Evolutionary conservation across 1,139 yeast genomes (phyloP).

Genomic region (Candida albicans): DNA sequence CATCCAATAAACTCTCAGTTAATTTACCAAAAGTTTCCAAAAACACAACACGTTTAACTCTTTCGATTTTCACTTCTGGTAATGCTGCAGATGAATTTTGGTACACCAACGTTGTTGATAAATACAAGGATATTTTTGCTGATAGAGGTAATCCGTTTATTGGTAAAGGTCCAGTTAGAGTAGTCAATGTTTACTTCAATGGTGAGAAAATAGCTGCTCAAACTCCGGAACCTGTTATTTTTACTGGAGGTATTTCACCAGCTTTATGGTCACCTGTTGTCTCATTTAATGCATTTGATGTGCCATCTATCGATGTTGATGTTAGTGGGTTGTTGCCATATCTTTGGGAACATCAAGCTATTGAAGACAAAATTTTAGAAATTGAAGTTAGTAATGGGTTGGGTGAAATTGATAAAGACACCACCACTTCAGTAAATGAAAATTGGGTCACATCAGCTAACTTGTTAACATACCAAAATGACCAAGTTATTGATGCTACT

Average conservation of each 20-base stretch:
- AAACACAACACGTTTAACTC: slow-evolving; percentile 57
- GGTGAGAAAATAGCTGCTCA: slow-evolving; percentile 49
- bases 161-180: slow-evolving; percentile 67
- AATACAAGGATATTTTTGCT: slow-evolving; percentile 37
- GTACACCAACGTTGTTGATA: slow-evolving; percentile 66
- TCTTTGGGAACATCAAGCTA: slow-evolving; percentile 47
- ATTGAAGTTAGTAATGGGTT: slow-evolving; percentile 61
- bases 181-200: slow-evolving; percentile 51
- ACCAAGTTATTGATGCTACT: slow-evolving; percentile 31
- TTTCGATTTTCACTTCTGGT: slow-evolving; percentile 70
- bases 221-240: slow-evolving; percentile 63
- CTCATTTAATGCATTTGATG: slow-evolving; percentile 68
- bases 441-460: slow-evolving; percentile 77
- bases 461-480: slow-evolving; percentile 60
- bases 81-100: slow-evolving; percentile 82
- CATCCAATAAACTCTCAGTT: slow-evolving; percentile 34
- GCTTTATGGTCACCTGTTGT: slow-evolving; percentile 79
- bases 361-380: slow-evolving; percentile 29
- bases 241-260: slow-evolving; percentile 80
- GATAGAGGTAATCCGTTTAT: slow-evolving; percentile 36
- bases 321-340: slow-evolving; percentile 65
- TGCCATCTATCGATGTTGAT: slow-evolving; percentile 65
- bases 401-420: slow-evolving; percentile 31
- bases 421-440: slow-evolving; percentile 41
- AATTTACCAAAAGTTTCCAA: slow-evolving; percentile 39